Evolutionary conservation across 2,329 filamentous ascomycete species (phyloP).

Genomic region (Aspergillus luchuensis): DNA sequence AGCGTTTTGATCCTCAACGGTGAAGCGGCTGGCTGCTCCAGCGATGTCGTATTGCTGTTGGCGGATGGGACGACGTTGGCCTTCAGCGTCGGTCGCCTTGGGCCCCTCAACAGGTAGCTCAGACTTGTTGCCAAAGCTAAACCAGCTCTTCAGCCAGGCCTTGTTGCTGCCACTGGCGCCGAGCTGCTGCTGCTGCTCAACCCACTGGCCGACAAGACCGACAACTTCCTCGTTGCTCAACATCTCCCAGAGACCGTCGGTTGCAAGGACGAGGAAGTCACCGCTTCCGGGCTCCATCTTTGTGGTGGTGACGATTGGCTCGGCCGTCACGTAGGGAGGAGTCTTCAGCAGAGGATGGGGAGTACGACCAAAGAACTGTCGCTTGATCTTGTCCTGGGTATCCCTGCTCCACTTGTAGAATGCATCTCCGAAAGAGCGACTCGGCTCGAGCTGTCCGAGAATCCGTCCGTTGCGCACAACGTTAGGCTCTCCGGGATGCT

Average conservation of each 20-base stretch:
- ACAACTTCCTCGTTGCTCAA: constrained; percentile 97
- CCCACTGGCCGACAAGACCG: constrained; percentile 93
- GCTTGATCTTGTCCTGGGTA: constrained; percentile 77
- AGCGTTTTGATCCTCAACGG: constrained; percentile 92
- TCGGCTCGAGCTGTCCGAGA: constrained; percentile 87
- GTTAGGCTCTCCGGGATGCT: constrained; percentile 85
- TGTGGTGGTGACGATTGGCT: constrained; percentile 91
- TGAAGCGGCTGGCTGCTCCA: constrained; percentile 70
- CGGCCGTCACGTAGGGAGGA: constrained; percentile 94
- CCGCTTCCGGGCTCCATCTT: constrained; percentile 85
- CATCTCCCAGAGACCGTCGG: constrained; percentile 98
- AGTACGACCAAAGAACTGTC: constrained; percentile 82
- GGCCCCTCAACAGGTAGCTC: constrained; percentile 75
- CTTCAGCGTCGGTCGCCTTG: constrained; percentile 54
- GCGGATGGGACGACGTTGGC: constrained; percentile 80
- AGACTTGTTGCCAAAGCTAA: constrained; percentile 51
- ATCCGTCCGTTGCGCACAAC: constrained; percentile 89
- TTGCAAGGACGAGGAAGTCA: constrained; percentile 95
- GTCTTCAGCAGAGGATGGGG: constrained; percentile 79
- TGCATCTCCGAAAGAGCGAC: constrained; percentile 92
- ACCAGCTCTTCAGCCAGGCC: constrained; percentile 75
- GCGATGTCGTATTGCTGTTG: constrained; percentile 88
- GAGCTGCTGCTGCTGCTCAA: constrained; percentile 69
- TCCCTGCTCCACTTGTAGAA: constrained; percentile 95
- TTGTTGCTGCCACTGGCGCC: constrained; percentile 43